Evolutionary conservation across 2,329 filamentous ascomycete species (phyloP).

Genomic region (Periconia sp.): DNA sequence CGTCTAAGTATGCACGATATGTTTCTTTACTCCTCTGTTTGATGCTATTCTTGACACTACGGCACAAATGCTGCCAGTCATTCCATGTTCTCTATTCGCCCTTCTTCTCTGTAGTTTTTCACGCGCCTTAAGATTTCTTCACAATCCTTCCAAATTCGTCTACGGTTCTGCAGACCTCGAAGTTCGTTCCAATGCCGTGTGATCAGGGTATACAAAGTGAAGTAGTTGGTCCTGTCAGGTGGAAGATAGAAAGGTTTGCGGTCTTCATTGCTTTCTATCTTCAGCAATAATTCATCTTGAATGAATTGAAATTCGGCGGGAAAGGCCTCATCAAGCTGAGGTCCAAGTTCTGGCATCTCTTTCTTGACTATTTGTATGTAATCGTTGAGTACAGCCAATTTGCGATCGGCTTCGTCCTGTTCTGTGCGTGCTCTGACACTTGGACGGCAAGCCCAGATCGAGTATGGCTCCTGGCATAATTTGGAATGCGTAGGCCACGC

Average conservation of each 20-base stretch:
- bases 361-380: conserved; percentile 7
- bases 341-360: conserved; percentile 14
- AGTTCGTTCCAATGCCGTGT: conserved; percentile 11
- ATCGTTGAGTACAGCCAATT: background rate
- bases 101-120: background rate
- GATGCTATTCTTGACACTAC: too few species aligned
- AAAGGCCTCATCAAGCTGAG: background rate
- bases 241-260: conserved; percentile 9
- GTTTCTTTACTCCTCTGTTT: too few species aligned
- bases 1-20: too few species aligned
- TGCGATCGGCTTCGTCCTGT: background rate
- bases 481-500: conserved; percentile 6
- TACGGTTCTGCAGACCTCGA: conserved; percentile 10
- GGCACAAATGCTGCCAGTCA: too few species aligned
- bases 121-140: background rate
- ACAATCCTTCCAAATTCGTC: conserved; percentile 13
- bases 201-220: conserved; percentile 8
- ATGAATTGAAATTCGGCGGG: background rate
- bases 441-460: conserved; percentile 10
- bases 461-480: conserved; percentile 8
- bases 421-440: background rate
- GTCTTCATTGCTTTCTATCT: conserved; percentile 1
- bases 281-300: background rate
- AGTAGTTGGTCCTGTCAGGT: conserved; percentile 7
- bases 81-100: background rate